Base-by-base conservation (phyloP, 768 basidiomycete genomes). In the Kwoniella dendrophila region DNA sequence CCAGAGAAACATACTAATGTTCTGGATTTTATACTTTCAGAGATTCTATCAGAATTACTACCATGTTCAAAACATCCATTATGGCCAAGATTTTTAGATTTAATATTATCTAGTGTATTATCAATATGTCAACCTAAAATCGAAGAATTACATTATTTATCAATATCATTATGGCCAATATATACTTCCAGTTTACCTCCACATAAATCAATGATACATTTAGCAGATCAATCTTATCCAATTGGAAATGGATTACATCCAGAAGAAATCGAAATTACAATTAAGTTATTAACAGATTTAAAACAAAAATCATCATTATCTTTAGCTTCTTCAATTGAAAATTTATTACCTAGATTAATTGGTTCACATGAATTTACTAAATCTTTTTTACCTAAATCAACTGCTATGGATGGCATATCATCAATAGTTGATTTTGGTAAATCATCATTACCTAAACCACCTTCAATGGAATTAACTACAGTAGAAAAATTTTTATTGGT, bases 401-500 rank as follows among this genome's bases (percentile, higher is more conserved):
- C n/a, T n/a, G n/a, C n/a, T n/a, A n/a, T n/a, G n/a, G n/a, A n/a
- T n/a, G n/a, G n/a, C n/a, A n/a, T n/a, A n/a, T 5, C 41, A 36
- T 36, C 29, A 43, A 49, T 33, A 32, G 20, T 40, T 8, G 52
- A 48, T 48, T 26, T 24, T 24, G 3, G 16, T 48, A 3, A 49
- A 14, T 4, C n/a, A 18, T 29, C 10, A n/a, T 59, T 72, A 38
- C 65, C 72, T 1, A 66, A 65, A 43, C 36, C 62, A 2, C 67
- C 68, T 10, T n/a, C 50, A 22, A 53, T 73, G 32, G 61, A 70
- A 6, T 30, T 79, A 12, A 66, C 70, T 24, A 16, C 69, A 2
- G 62, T 66, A 10, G 86, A 86, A 22, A 88, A 88, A 70, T 92
- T 86, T 69, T 82, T 92, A 24, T 79, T 93, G 4, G 76, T 92